Conservation (phyloP, 306 rosid genomes). For the cucumber (Cucumis sativus) region Cucumber_9930_V3 NC_026660.2:10905501-10906000, state of each 20-base stretch:
- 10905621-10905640: too few relatives aligned
- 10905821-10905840: not conserved
- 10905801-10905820: not conserved
- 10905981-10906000: slow-evolving; percentile 34
- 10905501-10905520: too few relatives aligned
- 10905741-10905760: slow-evolving; percentile 13
- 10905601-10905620: too few relatives aligned
- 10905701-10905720: slow-evolving; percentile 98
- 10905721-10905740: slow-evolving; percentile 92
- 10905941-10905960: slow-evolving; percentile 63
- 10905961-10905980: slow-evolving; percentile 41
- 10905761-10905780: not conserved
- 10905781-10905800: not conserved
- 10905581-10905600: too few relatives aligned
- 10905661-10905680: slow-evolving; percentile 34
- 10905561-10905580: too few relatives aligned
- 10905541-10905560: too few relatives aligned
- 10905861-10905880: slow-evolving; percentile 90
- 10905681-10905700: slow-evolving; percentile 76
- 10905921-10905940: slow-evolving; percentile 59
- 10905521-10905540: too few relatives aligned
- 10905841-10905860: not conserved
- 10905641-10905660: not conserved
- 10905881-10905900: slow-evolving; percentile 76
- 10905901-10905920: slow-evolving; percentile 58